Base-by-base conservation (phyloP, 306 rosid genomes). In the Rubus idaeus region DNA sequence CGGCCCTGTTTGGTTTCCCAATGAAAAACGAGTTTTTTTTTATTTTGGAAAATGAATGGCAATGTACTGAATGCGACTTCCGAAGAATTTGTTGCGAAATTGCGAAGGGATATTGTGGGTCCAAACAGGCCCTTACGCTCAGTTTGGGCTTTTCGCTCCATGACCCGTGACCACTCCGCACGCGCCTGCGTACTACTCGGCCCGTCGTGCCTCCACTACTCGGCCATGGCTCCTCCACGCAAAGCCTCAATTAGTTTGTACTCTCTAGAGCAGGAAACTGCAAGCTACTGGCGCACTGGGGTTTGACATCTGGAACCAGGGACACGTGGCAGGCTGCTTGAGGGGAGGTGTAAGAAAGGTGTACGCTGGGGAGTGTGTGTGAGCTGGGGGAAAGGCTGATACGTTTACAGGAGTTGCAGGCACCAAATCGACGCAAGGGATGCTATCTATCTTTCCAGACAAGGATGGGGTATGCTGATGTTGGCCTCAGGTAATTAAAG, bases 141-240 rank as follows among this genome's bases (percentile, higher is more conserved):
- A 6, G 35, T 26, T 70, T 51, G 8, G 62, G 79, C 55, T 8
- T 53, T 20, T 42, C 35, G 39, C 10, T 53, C 18, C 20, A 6
- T 5, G 37, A 52, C 79, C 72, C 85, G 76, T 82, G 72, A 82
- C 78, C 84, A 26, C 53, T 41, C 73, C 9, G 52, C 73, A 64
- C 84, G 55, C 84, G 73, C 46, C 75, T 45, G 5, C 49, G 9
- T 35, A 51, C 65, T 21, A 9, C 26, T 73, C 76, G 69, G 51
- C 72, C 56, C 75, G 40, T 49, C 72, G 16, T 26, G 37, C 18
- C 18, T 60, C 78, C 76, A 77, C 73, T 50, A 67, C 82, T 47
- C 71, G 9, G 81, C 71, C 78, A 78, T 68, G 68, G 11, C 30
- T 30, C 14, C 35, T 5, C 18, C 16, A 14, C 58, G 8, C 49